phyloP scores from a whole-genome alignment of 495 filamentous ascomycete species.

The Ramalina peruviana region DNA sequence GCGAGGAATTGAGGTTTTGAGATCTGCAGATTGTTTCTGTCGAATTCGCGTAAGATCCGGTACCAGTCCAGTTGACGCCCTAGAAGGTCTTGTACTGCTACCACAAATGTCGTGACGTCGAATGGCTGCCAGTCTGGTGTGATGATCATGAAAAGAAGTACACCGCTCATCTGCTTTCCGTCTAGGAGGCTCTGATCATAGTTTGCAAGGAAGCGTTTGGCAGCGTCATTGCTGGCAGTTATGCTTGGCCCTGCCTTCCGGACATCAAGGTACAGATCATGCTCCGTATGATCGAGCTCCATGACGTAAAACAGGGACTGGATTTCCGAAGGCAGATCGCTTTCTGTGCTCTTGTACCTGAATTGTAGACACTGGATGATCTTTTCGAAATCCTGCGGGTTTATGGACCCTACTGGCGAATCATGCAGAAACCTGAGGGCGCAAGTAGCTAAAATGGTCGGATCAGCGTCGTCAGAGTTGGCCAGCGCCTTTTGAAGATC shows the following conservation, averaged over 20 bases:
- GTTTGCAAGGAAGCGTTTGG: slow-evolving; percentile 50
- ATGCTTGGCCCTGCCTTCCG: slow-evolving; percentile 55
- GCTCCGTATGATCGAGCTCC: slow-evolving; percentile 49
- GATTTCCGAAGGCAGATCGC: slow-evolving; percentile 55
- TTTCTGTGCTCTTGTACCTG: slow-evolving; percentile 48
- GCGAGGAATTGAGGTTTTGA: slow-evolving; percentile 65
- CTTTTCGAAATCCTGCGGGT: slow-evolving; percentile 51
- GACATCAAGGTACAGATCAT: slow-evolving; percentile 60
- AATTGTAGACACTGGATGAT: slow-evolving; percentile 50
- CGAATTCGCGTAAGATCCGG: slow-evolving; percentile 65
- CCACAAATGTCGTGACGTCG: slow-evolving; percentile 59
- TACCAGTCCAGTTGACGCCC: slow-evolving; percentile 63
- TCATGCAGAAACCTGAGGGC: slow-evolving; percentile 71
- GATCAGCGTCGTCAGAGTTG: slow-evolving; percentile 29
- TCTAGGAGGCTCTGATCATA: slow-evolving; percentile 52
- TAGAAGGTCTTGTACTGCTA: slow-evolving; percentile 41
- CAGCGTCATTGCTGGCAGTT: slow-evolving; percentile 38
- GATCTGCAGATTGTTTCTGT: slow-evolving; percentile 63
- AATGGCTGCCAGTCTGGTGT: slow-evolving; percentile 52
- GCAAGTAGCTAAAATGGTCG: slow-evolving; percentile 56
- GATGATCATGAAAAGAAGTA: slow-evolving; percentile 69
- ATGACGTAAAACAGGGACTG: slow-evolving; percentile 60
- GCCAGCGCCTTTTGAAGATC: slow-evolving; percentile 62
- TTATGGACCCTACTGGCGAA: slow-evolving; percentile 64
- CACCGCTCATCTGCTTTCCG: slow-evolving; percentile 70